These are phyloP conservation scores for Exophiala bonariae DNA, from an alignment of 2,329 filamentous ascomycete species.

Conservation along the genomic window DNA sequence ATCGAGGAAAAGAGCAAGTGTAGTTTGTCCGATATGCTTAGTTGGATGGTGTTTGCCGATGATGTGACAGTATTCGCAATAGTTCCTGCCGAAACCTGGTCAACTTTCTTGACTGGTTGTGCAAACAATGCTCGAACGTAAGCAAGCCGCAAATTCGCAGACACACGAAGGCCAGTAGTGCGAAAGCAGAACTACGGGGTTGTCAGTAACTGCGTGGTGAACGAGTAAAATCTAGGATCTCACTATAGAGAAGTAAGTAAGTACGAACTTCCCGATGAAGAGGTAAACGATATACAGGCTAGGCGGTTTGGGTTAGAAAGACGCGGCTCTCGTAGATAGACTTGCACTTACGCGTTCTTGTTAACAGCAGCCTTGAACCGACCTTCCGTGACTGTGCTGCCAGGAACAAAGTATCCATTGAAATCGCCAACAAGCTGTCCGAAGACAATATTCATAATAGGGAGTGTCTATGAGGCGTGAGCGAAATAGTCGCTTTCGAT, in stretches of 20 bases:
- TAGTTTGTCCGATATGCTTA: slow-evolving; percentile 56
- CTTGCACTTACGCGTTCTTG: slow-evolving; percentile 40
- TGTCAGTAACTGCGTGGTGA: slow-evolving; percentile 5
- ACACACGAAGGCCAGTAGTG: slow-evolving; percentile 52
- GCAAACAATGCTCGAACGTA: slow-evolving; percentile 52
- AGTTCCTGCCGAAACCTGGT: slow-evolving; percentile 50
- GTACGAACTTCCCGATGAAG: slow-evolving; percentile 54
- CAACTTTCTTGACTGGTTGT: slow-evolving; percentile 52
- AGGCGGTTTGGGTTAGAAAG: no score
- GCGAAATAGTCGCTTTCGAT: no score
- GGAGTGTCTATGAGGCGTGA: slow-evolving; percentile 18
- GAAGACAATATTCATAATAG: slow-evolving; percentile 60
- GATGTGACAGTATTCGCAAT: slow-evolving; percentile 55
- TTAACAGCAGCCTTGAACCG: slow-evolving; percentile 54
- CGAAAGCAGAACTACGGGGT: slow-evolving; percentile 45
- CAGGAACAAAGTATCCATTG: slow-evolving; percentile 55
- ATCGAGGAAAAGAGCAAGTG: slow-evolving; percentile 44
- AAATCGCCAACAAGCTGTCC: slow-evolving; percentile 57
- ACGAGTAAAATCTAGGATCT: slow-evolving; percentile 9
- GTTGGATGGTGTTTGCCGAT: slow-evolving; percentile 54
- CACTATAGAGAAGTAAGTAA: slow-evolving; percentile 59
- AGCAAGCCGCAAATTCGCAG: slow-evolving; percentile 49
- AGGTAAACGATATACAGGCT: slow-evolving; percentile 56
- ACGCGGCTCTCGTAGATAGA: no score
- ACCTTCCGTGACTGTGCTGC: slow-evolving; percentile 41